Percentiles rank a stretch among this genome's conserved stretches.
Evolutionary conservation across 345 rosid genomes (phyloP).

Genomic region (Excoecaria cochinchinensis): DNA sequence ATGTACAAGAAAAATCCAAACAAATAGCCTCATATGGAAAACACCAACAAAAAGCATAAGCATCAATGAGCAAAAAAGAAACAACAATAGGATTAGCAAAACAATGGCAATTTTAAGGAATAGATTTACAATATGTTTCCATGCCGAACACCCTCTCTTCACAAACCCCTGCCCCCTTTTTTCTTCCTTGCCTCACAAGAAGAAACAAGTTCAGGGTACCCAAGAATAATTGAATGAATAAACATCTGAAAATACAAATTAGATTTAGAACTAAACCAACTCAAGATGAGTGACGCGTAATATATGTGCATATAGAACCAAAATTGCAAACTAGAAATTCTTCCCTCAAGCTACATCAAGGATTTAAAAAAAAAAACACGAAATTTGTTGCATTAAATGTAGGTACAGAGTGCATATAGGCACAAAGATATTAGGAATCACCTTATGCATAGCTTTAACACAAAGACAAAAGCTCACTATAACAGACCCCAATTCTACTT

Average conservation of each 20-base stretch:
- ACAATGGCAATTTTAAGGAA: not conserved
- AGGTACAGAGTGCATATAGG: not conserved
- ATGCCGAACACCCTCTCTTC: not conserved
- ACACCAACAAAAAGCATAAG: conserved; percentile 6
- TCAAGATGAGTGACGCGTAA: not conserved
- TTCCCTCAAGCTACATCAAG: not conserved
- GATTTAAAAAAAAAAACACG: not conserved
- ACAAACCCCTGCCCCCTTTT: not conserved
- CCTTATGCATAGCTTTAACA: not conserved
- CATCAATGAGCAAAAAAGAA: not conserved
- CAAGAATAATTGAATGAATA: not conserved
- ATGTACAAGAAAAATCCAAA: conserved; percentile 7
- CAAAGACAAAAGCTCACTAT: not conserved
- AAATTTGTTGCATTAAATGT: not conserved
- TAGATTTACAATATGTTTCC: not conserved
- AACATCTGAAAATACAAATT: not conserved
- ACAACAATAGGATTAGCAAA: not conserved
- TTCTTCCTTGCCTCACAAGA: not conserved
- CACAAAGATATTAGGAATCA: not conserved
- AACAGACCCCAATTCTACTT: not conserved
- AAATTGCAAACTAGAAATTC: not conserved
- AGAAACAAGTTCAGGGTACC: no score
- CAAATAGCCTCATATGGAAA: not conserved
- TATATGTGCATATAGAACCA: not conserved
- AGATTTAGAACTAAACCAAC: not conserved